Percentiles rank a stretch among this genome's conserved stretches.
Evolutionary conservation across 2,329 filamentous ascomycete genomes (phyloP).

Genomic region (Knufia petricola): DNA sequence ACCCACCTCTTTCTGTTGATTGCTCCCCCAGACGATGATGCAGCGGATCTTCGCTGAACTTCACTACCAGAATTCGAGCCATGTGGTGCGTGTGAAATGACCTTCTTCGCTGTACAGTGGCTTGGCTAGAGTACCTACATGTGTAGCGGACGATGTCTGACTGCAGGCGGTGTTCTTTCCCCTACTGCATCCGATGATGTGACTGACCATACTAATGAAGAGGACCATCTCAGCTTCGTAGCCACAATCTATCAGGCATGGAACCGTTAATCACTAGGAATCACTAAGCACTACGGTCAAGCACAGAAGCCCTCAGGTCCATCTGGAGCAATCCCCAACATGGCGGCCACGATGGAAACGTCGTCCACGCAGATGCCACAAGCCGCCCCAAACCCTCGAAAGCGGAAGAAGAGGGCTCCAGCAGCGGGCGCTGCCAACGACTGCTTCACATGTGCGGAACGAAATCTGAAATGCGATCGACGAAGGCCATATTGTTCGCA

Average conservation of each 20-base stretch:
- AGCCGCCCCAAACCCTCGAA: conserved; percentile 28
- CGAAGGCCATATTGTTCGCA: conserved; percentile 89
- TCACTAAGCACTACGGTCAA: not conserved
- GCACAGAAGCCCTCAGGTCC: not conserved
- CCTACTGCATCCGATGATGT: not conserved
- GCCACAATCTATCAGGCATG: not conserved
- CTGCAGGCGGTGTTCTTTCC: not conserved
- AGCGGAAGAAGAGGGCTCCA: conserved; percentile 79
- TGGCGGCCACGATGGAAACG: not conserved
- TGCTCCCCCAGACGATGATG: not conserved
- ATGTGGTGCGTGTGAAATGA: not conserved
- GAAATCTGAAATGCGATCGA: conserved; percentile 77
- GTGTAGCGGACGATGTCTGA: not conserved
- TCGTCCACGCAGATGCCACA: not conserved
- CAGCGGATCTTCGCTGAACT: not conserved
- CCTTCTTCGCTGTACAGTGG: not conserved
- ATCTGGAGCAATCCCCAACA: not conserved
- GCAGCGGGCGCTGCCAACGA: conserved; percentile 85
- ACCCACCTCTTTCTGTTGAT: not conserved
- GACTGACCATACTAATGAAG: not conserved
- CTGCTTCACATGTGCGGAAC: conserved; percentile 86
- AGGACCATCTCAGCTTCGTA: not conserved
- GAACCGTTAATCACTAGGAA: not conserved
- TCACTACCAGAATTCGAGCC: not conserved
- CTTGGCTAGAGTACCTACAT: not conserved